Conservation (phyloP, 192 early-diverging fungal genomes). For the Geranomyces variabilis region DNA sequence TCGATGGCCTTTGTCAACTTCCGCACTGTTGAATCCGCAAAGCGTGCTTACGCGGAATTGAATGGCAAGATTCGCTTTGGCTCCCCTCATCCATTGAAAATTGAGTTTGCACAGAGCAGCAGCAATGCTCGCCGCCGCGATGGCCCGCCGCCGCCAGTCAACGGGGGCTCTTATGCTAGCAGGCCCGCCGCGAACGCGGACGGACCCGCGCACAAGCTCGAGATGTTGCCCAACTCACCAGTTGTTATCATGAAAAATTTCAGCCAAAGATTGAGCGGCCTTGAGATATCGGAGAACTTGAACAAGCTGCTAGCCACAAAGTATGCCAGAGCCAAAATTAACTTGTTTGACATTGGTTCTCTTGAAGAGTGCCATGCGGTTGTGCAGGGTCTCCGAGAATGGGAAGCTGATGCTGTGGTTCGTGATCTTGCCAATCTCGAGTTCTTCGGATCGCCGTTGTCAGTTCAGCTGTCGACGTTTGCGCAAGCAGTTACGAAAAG, state of each 20-base stretch:
- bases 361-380: conserved; percentile 29
- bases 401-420: conserved; percentile 20
- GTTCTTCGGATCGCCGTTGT: conserved; percentile 28
- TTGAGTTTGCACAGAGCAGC: conserved; percentile 32
- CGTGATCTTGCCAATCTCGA: conserved; percentile 22
- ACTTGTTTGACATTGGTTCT: conserved; percentile 22
- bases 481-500: conserved; percentile 8
- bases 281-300: conserved; percentile 30
- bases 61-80: conserved; percentile 27
- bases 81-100: conserved; percentile 14
- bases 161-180: background rate
- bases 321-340: conserved; percentile 12
- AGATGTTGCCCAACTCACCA: background rate
- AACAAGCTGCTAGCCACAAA: conserved; percentile 13
- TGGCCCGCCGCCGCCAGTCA: background rate
- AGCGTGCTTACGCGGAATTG: conserved; percentile 7
- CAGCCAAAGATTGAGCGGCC: conserved; percentile 31
- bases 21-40: conserved; percentile 9
- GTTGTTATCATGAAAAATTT: conserved; percentile 30
- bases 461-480: background rate
- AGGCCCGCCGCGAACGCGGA: background rate
- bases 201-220: background rate
- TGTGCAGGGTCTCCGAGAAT: conserved; percentile 11
- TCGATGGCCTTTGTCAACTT: conserved; percentile 40
- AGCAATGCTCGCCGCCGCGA: background rate